phyloP scores from a whole-genome alignment of 2,329 filamentous ascomycete genomes.

The Paraphoma chrysanthemicola region DNA sequence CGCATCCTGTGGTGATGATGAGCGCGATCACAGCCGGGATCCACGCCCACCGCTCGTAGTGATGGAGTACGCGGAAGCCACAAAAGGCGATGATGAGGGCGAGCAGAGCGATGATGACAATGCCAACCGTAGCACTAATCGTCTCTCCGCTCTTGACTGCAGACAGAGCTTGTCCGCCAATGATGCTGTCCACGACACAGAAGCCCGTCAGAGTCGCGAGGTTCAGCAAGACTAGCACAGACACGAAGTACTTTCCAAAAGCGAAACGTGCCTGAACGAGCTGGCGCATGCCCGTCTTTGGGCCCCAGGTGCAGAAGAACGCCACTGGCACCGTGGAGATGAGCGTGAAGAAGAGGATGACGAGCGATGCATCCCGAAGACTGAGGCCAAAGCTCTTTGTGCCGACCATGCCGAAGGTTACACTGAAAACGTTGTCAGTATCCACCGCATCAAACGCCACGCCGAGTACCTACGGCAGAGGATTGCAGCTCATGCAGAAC shows the following conservation, averaged over 20 bases:
- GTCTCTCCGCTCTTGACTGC: slow-evolving; percentile 42
- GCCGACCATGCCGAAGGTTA: slow-evolving; percentile 70
- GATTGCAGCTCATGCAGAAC: slow-evolving; percentile 64
- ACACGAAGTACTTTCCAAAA: slow-evolving; percentile 63
- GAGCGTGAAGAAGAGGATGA: slow-evolving; percentile 70
- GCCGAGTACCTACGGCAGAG: slow-evolving; percentile 59
- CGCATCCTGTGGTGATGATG: slow-evolving; percentile 62
- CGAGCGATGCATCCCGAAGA: slow-evolving; percentile 63
- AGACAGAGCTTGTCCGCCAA: slow-evolving; percentile 61
- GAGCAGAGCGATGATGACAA: slow-evolving; percentile 66
- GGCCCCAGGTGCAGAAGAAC: slow-evolving; percentile 65
- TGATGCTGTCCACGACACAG: slow-evolving; percentile 66
- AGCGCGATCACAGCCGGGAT: slow-evolving; percentile 64
- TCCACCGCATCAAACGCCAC: background rate
- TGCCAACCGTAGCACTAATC: slow-evolving; percentile 63
- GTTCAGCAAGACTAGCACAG: slow-evolving; percentile 67
- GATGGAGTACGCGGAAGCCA: slow-evolving; percentile 63
- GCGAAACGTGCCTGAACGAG: slow-evolving; percentile 70
- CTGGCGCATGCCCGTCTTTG: slow-evolving; percentile 69
- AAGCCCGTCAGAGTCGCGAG: slow-evolving; percentile 70
- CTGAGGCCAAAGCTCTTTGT: slow-evolving; percentile 62
- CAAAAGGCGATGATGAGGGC: slow-evolving; percentile 68
- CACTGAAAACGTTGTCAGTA: slow-evolving; percentile 39
- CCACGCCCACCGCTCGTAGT: slow-evolving; percentile 66
- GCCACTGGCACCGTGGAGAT: slow-evolving; percentile 62